Conservation (phyloP, 2,329 filamentous ascomycete species). For the Stachybotrys elegans region DNA sequence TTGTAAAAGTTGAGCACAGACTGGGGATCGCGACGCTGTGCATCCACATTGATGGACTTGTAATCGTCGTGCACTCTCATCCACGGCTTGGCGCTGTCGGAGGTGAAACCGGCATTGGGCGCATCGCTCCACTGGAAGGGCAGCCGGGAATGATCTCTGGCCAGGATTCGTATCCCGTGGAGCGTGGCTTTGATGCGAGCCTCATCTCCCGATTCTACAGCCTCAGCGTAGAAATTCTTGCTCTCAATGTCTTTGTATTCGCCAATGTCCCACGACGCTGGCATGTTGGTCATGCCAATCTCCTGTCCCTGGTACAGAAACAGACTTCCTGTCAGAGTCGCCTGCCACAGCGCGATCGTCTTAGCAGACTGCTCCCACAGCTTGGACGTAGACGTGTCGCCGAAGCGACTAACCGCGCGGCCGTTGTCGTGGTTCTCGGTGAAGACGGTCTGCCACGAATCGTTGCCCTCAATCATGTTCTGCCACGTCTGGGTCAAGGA, state of each 20-base stretch:
- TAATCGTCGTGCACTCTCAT: slow-evolving; percentile 62
- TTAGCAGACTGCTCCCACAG: slow-evolving; percentile 42
- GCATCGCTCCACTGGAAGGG: slow-evolving; percentile 62
- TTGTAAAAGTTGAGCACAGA: slow-evolving; percentile 59
- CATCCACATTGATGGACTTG: slow-evolving; percentile 48
- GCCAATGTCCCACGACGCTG: slow-evolving; percentile 41
- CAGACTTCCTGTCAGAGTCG: slow-evolving; percentile 46
- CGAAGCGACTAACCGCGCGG: slow-evolving; percentile 51
- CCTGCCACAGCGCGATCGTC: slow-evolving; percentile 46
- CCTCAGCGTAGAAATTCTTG: slow-evolving; percentile 44
- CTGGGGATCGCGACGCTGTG: slow-evolving; percentile 36
- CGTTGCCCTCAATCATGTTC: slow-evolving; percentile 40
- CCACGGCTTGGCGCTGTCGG: slow-evolving; percentile 48
- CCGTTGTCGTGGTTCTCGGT: slow-evolving; percentile 62
- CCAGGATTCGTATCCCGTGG: slow-evolving; percentile 50
- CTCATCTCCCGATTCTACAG: slow-evolving; percentile 27
- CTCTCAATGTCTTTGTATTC: slow-evolving; percentile 52
- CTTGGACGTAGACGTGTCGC: slow-evolving; percentile 36
- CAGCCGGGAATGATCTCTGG: slow-evolving; percentile 58
- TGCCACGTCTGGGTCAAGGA: slow-evolving; percentile 41
- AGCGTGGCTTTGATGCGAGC: slow-evolving; percentile 40
- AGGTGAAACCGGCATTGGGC: slow-evolving; percentile 57
- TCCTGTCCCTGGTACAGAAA: slow-evolving; percentile 59
- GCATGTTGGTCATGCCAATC: slow-evolving; percentile 56
- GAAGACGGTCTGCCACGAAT: slow-evolving; percentile 56